phyloP scores from a whole-genome alignment of 257 asterid species.

The Rauvolfia tetraphylla region DNA sequence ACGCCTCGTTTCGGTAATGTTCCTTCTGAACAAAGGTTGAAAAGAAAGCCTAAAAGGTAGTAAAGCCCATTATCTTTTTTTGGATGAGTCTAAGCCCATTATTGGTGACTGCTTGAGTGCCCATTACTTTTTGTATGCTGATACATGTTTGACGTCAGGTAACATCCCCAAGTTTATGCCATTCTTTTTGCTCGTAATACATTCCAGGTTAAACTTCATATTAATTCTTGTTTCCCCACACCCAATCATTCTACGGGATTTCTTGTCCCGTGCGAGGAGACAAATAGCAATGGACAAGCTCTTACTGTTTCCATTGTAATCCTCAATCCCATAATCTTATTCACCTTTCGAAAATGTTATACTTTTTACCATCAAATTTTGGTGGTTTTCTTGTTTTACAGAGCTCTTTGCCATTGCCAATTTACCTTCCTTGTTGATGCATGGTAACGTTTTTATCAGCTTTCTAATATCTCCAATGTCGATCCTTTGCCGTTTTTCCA shows the following conservation, averaged over 20 bases:
- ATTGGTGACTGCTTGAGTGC: not conserved
- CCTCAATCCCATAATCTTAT: too few relatives aligned
- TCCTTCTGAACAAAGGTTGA: too few relatives aligned
- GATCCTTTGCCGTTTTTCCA: too few relatives aligned
- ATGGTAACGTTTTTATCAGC: too few relatives aligned
- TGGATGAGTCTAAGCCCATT: not conserved
- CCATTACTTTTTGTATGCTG: not conserved
- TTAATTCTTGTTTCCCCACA: not conserved
- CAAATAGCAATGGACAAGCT: conserved; percentile 11
- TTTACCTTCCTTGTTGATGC: too few relatives aligned
- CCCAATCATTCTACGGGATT: conserved; percentile 8
- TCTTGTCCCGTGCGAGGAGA: conserved; percentile 13
- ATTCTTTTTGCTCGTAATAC: not conserved
- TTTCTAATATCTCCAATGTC: too few relatives aligned
- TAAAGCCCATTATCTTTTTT: too few relatives aligned
- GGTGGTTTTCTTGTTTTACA: not conserved
- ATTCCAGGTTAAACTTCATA: conserved; percentile 6
- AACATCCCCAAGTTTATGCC: not conserved
- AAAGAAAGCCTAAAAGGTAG: too few relatives aligned
- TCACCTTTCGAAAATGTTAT: not conserved
- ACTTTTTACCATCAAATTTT: not conserved
- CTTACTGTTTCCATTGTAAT: conserved; percentile 19
- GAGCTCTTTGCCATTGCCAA: not conserved
- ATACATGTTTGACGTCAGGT: conserved; percentile 11
- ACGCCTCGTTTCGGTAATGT: too few relatives aligned